Evolutionary conservation across 805 yeast genomes (phyloP).

Genomic region (Wickerhamiella hasegawae): DNA sequence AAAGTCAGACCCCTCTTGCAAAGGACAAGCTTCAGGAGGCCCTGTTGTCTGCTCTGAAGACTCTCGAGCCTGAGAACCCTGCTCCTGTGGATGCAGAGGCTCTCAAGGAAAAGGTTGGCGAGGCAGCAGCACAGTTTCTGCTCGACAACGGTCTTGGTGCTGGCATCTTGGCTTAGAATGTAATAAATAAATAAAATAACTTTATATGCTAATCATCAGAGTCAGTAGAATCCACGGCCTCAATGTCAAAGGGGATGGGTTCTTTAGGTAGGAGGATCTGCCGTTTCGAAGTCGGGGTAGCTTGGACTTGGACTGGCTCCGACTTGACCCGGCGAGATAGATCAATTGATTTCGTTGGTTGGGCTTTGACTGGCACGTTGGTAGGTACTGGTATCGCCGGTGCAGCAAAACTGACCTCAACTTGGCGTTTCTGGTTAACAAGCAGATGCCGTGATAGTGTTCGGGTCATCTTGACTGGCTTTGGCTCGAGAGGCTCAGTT

Average conservation of each 20-base stretch:
- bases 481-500: too few species aligned
- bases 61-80: constrained; percentile 23
- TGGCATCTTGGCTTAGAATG: constrained; percentile 19
- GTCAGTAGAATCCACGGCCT: constrained; percentile 13
- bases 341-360: not conserved
- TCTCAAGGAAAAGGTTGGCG: constrained; percentile 46
- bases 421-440: constrained; percentile 3
- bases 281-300: constrained; percentile 9
- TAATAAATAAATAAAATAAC: not conserved
- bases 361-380: too few species aligned
- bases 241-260: constrained; percentile 5
- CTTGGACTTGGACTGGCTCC: constrained; percentile 4
- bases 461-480: too few species aligned
- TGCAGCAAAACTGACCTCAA: constrained; percentile 4
- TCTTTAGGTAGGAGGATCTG: constrained; percentile 6
- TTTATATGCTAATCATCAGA: constrained; percentile 6
- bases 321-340: not conserved
- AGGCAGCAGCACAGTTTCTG: constrained; percentile 34
- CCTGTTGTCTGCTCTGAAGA: constrained; percentile 11
- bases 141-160: constrained; percentile 31
- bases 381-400: too few species aligned
- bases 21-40: constrained; percentile 12
- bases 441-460: constrained; percentile 1
- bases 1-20: constrained; percentile 9
- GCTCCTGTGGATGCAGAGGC: constrained; percentile 24